These are phyloP conservation scores for Halenospora varia DNA, from an alignment of 495 filamentous ascomycete species.

Conservation along the genomic window DNA sequence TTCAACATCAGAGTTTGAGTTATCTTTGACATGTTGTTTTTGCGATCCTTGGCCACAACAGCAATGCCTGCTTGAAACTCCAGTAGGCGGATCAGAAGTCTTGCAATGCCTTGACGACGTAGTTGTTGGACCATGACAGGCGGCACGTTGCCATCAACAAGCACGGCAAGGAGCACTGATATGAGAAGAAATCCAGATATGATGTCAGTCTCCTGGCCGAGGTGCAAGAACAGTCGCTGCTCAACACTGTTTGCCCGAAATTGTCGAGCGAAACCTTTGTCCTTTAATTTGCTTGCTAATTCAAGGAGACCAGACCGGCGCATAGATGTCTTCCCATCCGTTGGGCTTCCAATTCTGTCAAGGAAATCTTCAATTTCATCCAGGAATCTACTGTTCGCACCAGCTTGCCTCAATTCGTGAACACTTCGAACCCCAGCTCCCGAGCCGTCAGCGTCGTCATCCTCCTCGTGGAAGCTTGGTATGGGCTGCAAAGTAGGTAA, in stretches of 20 bases:
- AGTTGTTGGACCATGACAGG: constrained; percentile 49
- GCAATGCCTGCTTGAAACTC: constrained; percentile 46
- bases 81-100: constrained; percentile 51
- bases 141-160: constrained; percentile 43
- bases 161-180: constrained; percentile 50
- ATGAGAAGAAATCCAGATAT: constrained; percentile 56
- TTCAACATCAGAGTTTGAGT: constrained; percentile 48
- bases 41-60: constrained; percentile 54
- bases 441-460: constrained; percentile 50
- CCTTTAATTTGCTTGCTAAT: constrained; percentile 66
- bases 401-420: constrained; percentile 84
- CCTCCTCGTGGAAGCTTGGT: constrained; percentile 26
- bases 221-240: constrained; percentile 54
- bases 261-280: constrained; percentile 59
- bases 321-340: constrained; percentile 32
- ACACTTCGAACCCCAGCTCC: constrained; percentile 70
- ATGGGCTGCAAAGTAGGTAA: constrained; percentile 26
- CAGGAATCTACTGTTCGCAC: constrained; percentile 75
- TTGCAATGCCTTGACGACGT: constrained; percentile 40
- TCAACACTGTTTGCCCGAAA: constrained; percentile 75
- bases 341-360: constrained; percentile 69
- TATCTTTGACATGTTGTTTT: constrained; percentile 64
- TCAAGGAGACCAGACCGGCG: constrained; percentile 55
- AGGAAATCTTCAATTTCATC: constrained; percentile 78
- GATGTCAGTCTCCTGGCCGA: constrained; percentile 48